phyloP scores from a whole-genome alignment of 208 protist species.

The Blastocrithidia nonstop region DNA sequence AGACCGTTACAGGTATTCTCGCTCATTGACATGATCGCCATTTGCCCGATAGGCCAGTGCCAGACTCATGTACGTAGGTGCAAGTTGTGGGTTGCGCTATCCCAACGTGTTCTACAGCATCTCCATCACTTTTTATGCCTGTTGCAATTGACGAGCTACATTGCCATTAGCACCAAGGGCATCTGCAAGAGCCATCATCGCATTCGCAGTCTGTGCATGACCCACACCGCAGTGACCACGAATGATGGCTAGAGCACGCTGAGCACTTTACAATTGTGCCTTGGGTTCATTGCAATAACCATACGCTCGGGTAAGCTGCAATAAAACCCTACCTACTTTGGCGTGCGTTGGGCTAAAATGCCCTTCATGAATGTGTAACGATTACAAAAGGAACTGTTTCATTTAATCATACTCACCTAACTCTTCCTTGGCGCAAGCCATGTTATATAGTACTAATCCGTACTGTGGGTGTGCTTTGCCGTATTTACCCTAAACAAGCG shows the following conservation, averaged over 20 bases:
- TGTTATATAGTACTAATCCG: conserved; percentile 72
- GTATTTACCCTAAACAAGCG: conserved; percentile 45
- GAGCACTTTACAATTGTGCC: conserved; percentile 32
- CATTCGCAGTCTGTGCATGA: conserved; percentile 62
- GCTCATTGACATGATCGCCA: conserved; percentile 45
- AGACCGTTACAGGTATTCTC: conserved; percentile 54
- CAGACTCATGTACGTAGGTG: conserved; percentile 51
- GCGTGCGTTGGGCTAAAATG: conserved; percentile 50
- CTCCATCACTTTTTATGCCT: conserved; percentile 38
- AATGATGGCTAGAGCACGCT: conserved; percentile 58
- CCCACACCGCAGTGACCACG: conserved; percentile 54
- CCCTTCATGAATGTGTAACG: conserved; percentile 45
- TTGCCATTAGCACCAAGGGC: conserved; percentile 50
- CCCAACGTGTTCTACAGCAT: conserved; percentile 64
- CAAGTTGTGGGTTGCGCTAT: conserved; percentile 57
- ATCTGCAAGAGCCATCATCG: conserved; percentile 46
- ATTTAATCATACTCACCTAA: conserved; percentile 63
- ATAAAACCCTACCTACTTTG: conserved; percentile 66
- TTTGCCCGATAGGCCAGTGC: conserved; percentile 49
- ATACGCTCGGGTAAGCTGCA: conserved; percentile 55
- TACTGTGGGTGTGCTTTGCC: conserved; percentile 75
- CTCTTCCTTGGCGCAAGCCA: conserved; percentile 67
- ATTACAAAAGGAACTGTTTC: conserved; percentile 38
- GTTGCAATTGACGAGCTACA: conserved; percentile 33
- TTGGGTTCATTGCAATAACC: conserved; percentile 45